Conservation (phyloP, 192 early-diverging fungal species). For the Dissophora globulifera region DNA sequence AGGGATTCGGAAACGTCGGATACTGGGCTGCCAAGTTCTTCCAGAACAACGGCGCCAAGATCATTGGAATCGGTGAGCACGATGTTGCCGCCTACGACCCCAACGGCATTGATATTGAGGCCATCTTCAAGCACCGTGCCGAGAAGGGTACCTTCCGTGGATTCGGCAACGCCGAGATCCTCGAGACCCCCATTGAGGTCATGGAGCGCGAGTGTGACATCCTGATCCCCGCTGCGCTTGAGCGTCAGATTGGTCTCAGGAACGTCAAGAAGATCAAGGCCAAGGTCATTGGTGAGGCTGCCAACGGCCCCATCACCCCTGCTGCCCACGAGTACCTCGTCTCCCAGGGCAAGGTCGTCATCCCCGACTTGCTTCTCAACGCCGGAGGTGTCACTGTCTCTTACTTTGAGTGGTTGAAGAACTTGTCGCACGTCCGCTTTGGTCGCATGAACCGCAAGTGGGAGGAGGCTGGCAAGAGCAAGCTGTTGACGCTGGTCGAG, state of each 20-base stretch:
- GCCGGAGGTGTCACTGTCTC: constrained; percentile 88
- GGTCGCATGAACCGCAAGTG: constrained; percentile 88
- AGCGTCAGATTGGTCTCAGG: constrained; percentile 79
- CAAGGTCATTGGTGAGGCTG: constrained; percentile 85
- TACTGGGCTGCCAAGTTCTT: constrained; percentile 88
- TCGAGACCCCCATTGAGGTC: constrained; percentile 64
- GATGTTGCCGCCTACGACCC: constrained; percentile 73
- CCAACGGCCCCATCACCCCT: constrained; percentile 84
- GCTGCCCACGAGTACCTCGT: constrained; percentile 75
- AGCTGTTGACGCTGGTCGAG: constrained; percentile 77
- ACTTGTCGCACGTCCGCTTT: constrained; percentile 84
- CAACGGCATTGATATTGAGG: constrained; percentile 74
- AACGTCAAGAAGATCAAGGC: constrained; percentile 81
- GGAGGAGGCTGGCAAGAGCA: constrained; percentile 80
- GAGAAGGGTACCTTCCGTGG: constrained; percentile 76
- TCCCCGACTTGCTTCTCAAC: constrained; percentile 83
- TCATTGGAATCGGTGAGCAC: constrained; percentile 78
- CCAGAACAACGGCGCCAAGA: constrained; percentile 79
- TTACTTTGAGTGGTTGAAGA: constrained; percentile 85
- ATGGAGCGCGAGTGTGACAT: constrained; percentile 86
- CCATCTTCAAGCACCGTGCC: constrained; percentile 69
- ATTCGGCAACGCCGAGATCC: constrained; percentile 67
- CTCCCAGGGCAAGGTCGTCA: constrained; percentile 67
- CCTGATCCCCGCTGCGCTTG: constrained; percentile 83
- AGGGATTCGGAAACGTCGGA: constrained; percentile 90